Evolutionary conservation across 306 rosid genomes (phyloP).

Genomic region (Styphnolobium japonicum): DNA sequence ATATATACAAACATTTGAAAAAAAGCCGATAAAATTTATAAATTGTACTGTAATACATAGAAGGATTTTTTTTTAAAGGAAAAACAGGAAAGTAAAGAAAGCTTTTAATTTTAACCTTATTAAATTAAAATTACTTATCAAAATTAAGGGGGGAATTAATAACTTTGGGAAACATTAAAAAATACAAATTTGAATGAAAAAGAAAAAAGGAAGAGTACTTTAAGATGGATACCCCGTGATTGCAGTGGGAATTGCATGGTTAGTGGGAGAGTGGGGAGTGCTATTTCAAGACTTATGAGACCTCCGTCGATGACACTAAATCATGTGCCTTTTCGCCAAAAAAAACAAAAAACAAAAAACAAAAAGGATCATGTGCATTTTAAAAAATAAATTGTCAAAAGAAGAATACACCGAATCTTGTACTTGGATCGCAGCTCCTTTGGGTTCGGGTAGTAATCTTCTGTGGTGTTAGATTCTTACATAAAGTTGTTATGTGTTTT

Average conservation of each 20-base stretch:
- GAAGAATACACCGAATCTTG: neutral
- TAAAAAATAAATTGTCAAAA: neutral
- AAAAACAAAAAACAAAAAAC: no score
- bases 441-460: neutral
- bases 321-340: neutral
- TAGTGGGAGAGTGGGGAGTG: neutral
- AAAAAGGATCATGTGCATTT: neutral
- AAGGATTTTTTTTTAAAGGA: no score
- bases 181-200: neutral
- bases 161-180: neutral
- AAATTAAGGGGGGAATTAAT: neutral
- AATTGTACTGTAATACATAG: no score
- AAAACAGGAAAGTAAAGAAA: neutral
- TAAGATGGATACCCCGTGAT: neutral
- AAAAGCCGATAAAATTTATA: no score
- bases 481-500: no score
- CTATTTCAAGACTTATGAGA: neutral
- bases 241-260: neutral
- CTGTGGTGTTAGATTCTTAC: neutral
- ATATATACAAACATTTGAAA: no score
- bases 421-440: neutral
- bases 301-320: neutral
- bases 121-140: neutral
- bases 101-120: no score
- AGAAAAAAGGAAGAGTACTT: neutral